Conservation (phyloP, 1,284 basidiomycete species). For the Bjerkandera adusta region DNA sequence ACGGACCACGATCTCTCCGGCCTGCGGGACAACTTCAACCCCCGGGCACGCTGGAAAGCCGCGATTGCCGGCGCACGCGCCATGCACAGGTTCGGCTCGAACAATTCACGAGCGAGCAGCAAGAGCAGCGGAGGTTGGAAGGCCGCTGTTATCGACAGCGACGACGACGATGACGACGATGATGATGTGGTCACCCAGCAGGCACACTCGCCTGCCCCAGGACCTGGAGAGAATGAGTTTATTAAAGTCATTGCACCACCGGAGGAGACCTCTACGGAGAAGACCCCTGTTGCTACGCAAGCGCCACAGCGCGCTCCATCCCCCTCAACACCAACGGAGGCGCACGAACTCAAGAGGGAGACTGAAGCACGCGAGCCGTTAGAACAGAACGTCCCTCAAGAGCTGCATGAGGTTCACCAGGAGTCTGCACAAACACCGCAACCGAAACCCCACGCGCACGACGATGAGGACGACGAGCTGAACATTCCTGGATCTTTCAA, state of each 20-base stretch:
- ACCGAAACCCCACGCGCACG: constrained; percentile 9
- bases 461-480: constrained; percentile 35
- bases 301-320: neutral
- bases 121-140: constrained; percentile 28
- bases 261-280: constrained; percentile 21
- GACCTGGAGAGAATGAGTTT: constrained; percentile 27
- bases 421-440: constrained; percentile 11
- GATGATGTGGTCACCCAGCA: constrained; percentile 15
- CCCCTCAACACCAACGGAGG: constrained; percentile 1
- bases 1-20: constrained; percentile 74
- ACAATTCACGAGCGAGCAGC: constrained; percentile 20
- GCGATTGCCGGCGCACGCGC: constrained; percentile 67
- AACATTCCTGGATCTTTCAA: constrained; percentile 50
- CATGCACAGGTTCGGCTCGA: constrained; percentile 35
- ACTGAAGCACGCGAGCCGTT: constrained; percentile 21
- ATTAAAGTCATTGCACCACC: constrained; percentile 26
- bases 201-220: constrained; percentile 6
- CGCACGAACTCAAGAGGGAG: constrained; percentile 24
- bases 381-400: constrained; percentile 21
- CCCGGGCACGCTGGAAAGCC: constrained; percentile 63
- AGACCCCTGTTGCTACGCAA: constrained; percentile 1
- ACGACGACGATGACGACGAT: constrained; percentile 31
- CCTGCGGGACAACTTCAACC: constrained; percentile 77
- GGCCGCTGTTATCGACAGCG: constrained; percentile 17
- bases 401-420: constrained; percentile 14